Percentiles rank a stretch among this genome's conserved stretches.
Evolutionary conservation across 83 land plant species (phyloP).

Genomic region (Thuja plicata): DNA sequence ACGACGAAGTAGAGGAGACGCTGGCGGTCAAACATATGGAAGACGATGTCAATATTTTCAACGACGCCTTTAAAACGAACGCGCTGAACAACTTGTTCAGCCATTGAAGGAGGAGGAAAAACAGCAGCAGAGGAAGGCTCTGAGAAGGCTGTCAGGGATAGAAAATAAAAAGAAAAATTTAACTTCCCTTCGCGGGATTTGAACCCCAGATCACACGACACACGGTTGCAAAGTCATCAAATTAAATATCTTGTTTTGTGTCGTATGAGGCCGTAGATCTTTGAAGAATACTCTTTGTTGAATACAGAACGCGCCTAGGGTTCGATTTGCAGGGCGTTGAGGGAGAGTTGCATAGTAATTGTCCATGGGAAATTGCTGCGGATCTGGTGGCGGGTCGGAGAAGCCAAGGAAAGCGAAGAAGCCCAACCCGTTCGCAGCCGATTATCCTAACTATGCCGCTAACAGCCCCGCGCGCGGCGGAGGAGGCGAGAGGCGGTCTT

Average conservation of each 20-base stretch:
- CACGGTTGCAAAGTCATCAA: not conserved
- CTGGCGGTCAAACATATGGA: not conserved
- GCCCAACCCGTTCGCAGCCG: slow-evolving; percentile 37
- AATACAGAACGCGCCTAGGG: not conserved
- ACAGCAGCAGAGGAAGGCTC: too few species aligned
- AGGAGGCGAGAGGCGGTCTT: slow-evolving; percentile 7
- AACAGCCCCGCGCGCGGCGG: not conserved
- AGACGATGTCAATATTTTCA: not conserved
- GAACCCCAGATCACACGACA: not conserved
- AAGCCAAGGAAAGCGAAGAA: slow-evolving; percentile 30
- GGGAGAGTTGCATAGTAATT: not conserved
- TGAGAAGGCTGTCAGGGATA: not conserved
- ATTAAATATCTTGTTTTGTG: not conserved
- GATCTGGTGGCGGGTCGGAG: slow-evolving; percentile 13
- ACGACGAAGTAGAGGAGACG: not conserved
- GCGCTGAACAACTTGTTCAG: not conserved
- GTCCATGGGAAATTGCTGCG: slow-evolving; percentile 45
- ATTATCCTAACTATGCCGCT: slow-evolving; percentile 7
- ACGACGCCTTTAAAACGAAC: not conserved
- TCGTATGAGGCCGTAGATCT: not conserved
- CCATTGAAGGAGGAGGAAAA: not conserved
- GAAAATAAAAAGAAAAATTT: too few species aligned
- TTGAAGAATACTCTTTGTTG: not conserved
- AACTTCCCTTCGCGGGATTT: not conserved
- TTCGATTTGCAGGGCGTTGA: not conserved